These are phyloP conservation scores for Phytophthora tubulina DNA, from an alignment of 352 stramenopile species.

Conservation along the genomic window DNA sequence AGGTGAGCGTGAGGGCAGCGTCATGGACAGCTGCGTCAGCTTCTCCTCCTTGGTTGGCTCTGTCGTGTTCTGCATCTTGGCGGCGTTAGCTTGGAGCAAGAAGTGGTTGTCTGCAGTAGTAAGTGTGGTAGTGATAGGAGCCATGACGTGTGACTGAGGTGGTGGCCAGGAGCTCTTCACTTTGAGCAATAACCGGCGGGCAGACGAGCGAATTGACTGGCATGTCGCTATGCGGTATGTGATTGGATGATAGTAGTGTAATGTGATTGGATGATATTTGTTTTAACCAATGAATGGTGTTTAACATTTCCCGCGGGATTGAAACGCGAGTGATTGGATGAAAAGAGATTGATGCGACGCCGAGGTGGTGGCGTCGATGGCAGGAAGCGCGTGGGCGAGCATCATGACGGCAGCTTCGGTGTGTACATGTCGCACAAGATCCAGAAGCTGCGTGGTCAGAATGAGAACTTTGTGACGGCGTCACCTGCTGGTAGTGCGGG, in stretches of 20 bases:
- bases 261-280: neutral
- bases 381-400: conserved; percentile 76
- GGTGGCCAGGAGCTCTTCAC: conserved; percentile 24
- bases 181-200: conserved; percentile 28
- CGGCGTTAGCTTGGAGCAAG: conserved; percentile 33
- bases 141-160: conserved; percentile 36
- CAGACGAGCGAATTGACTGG: conserved; percentile 19
- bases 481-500: neutral
- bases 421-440: conserved; percentile 95
- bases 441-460: conserved; percentile 87
- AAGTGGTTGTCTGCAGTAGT: conserved; percentile 31
- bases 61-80: conserved; percentile 57
- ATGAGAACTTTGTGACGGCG: conserved; percentile 47
- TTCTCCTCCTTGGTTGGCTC: conserved; percentile 22
- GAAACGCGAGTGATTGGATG: conserved; percentile 16
- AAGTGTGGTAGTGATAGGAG: conserved; percentile 52
- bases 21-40: conserved; percentile 71
- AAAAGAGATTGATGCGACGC: conserved; percentile 27
- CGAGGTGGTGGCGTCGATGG: conserved; percentile 30
- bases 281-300: neutral
- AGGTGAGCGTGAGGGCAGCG: conserved; percentile 56
- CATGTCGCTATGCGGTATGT: conserved; percentile 1
- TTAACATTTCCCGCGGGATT: neutral
- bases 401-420: conserved; percentile 89
- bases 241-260: conserved; percentile 23